Conservation (phyloP, 306 rosid genomes). For the Sicyos baderoa region DNA sequence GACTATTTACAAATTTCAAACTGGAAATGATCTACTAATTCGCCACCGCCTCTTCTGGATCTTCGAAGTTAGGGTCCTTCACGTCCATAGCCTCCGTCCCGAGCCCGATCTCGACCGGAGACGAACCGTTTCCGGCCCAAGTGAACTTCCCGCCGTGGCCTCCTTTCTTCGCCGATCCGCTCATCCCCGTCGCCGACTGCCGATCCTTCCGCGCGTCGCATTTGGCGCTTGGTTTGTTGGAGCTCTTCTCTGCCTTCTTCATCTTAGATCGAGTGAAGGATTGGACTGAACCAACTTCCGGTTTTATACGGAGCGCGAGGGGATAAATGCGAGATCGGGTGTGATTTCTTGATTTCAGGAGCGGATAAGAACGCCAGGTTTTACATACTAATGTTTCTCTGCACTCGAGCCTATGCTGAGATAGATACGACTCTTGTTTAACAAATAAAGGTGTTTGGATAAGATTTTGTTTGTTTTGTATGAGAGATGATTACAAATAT, state of each 20-base stretch:
- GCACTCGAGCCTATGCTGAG: neutral
- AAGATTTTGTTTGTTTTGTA: too few relatives aligned
- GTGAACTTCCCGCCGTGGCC: slow-evolving; percentile 93
- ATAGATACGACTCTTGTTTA: neutral
- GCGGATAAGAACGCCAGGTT: neutral
- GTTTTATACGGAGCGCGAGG: neutral
- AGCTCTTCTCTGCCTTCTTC: slow-evolving; percentile 55
- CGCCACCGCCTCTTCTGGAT: slow-evolving; percentile 36
- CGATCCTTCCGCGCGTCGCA: slow-evolving; percentile 50
- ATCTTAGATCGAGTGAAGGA: slow-evolving; percentile 22
- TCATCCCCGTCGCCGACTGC: slow-evolving; percentile 70
- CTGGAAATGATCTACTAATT: neutral
- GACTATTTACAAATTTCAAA: slow-evolving; percentile 6
- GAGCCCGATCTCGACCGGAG: slow-evolving; percentile 39
- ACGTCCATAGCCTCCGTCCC: slow-evolving; percentile 37
- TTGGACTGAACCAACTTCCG: neutral
- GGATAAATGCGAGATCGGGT: neutral
- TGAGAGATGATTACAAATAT: too few relatives aligned
- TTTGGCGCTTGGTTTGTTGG: slow-evolving; percentile 38
- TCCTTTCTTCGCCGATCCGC: slow-evolving; percentile 88
- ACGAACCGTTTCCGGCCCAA: slow-evolving; percentile 58
- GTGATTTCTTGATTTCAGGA: too few relatives aligned
- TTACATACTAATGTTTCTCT: neutral
- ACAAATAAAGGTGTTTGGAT: too few relatives aligned
- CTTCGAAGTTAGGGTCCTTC: slow-evolving; percentile 80